phyloP scores from a whole-genome alignment of 2,329 filamentous ascomycete species.

The Alternaria sp. region DNA sequence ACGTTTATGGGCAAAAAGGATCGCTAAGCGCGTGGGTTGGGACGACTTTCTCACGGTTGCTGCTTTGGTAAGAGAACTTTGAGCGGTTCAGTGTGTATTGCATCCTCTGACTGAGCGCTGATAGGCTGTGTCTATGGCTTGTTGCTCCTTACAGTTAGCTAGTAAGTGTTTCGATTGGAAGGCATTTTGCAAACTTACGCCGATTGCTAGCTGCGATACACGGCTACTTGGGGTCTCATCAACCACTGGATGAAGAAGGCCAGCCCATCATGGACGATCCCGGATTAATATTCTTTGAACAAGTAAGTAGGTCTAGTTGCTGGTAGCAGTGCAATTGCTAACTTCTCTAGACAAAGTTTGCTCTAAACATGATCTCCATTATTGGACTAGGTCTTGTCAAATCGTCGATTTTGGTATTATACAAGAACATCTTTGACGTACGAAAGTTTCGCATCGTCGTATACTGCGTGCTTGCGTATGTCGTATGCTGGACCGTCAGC shows the following conservation, averaged over 20 bases:
- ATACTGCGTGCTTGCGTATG: constrained; percentile 24
- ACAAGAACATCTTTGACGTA: constrained; percentile 37
- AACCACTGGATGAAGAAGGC: constrained; percentile 24
- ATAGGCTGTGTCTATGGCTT: constrained; percentile 27
- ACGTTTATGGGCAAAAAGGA: constrained; percentile 29
- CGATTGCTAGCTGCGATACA: constrained; percentile 22
- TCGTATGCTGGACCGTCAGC: constrained; percentile 32
- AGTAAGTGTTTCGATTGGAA: constrained; percentile 12
- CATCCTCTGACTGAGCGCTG: background rate
- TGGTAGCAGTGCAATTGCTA: background rate
- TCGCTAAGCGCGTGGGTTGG: constrained; percentile 25
- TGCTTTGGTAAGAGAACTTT: constrained; percentile 25
- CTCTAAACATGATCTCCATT: constrained; percentile 34
- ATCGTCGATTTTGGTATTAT: constrained; percentile 38
- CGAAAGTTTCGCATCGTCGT: constrained; percentile 28
- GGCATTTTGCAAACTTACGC: background rate
- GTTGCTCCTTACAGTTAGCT: constrained; percentile 26
- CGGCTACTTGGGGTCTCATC: constrained; percentile 30
- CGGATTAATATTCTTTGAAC: constrained; percentile 30
- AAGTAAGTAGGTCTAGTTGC: constrained; percentile 6
- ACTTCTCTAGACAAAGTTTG: constrained; percentile 33
- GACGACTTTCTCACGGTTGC: constrained; percentile 30
- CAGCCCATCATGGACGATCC: constrained; percentile 31
- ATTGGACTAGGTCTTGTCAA: constrained; percentile 37
- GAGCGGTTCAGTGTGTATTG: background rate